phyloP scores from a whole-genome alignment of 257 asterid genomes.

The Perilla frutescens region DNA sequence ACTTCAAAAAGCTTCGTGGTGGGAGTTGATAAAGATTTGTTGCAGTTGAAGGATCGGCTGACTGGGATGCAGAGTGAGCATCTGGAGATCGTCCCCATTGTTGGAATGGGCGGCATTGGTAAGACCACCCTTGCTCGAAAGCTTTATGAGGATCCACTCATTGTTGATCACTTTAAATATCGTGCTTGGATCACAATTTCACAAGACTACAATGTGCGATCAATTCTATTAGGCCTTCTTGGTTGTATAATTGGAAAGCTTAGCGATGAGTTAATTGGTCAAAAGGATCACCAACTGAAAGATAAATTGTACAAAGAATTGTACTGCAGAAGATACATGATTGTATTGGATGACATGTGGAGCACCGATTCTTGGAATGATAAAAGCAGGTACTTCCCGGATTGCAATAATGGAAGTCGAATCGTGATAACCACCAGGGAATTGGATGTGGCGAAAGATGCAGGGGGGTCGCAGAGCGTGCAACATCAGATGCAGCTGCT shows the following conservation, averaged over 20 bases:
- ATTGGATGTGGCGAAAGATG: neutral
- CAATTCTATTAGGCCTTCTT: neutral
- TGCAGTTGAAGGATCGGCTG: conserved; percentile 16
- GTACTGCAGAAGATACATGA: neutral
- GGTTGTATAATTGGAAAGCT: neutral
- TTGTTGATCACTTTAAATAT: neutral
- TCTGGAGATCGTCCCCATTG: conserved; percentile 25
- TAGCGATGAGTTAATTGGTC: neutral
- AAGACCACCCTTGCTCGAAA: conserved; percentile 19
- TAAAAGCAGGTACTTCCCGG: neutral
- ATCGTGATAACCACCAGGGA: conserved; percentile 28
- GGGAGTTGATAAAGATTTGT: conserved; percentile 6
- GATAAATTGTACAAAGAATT: neutral
- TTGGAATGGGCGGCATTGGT: conserved; percentile 29
- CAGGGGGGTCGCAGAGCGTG: neutral
- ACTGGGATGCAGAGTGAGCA: neutral
- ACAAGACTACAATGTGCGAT: conserved; percentile 27
- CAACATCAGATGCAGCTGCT: conserved; percentile 30
- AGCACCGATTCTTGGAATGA: conserved; percentile 21
- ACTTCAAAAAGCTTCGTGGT: conserved; percentile 14
- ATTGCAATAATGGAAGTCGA: conserved; percentile 9
- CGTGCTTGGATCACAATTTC: conserved; percentile 32
- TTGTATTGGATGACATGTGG: conserved; percentile 36
- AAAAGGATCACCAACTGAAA: too few species aligned
- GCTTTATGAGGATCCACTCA: neutral